phyloP scores from a whole-genome alignment of 176 grass and related monocot genomes.

The Cymbopogon citratus region DNA sequence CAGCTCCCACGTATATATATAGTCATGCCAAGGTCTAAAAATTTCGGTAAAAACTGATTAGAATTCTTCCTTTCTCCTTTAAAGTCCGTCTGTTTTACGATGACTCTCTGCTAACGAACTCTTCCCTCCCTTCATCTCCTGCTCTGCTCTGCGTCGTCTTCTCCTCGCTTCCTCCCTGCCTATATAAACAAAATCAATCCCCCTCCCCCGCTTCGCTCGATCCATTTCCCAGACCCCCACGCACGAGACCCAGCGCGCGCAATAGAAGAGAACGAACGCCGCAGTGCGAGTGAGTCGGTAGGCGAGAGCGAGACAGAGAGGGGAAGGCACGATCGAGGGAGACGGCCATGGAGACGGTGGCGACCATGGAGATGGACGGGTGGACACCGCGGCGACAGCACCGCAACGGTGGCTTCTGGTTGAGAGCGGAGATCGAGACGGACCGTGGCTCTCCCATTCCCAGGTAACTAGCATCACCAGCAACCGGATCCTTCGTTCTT shows the following conservation, averaged over 20 bases:
- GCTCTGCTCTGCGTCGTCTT: too few species aligned
- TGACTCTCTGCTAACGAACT: too few species aligned
- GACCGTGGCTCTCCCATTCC: constrained; percentile 19
- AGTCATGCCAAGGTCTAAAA: too few species aligned
- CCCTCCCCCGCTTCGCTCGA: too few species aligned
- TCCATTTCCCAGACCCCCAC: background rate
- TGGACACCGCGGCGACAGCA: background rate
- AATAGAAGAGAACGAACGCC: background rate
- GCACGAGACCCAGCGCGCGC: background rate
- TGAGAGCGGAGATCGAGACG: constrained; percentile 40
- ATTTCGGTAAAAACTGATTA: too few species aligned
- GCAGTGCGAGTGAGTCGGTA: background rate
- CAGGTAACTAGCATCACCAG: constrained; percentile 2
- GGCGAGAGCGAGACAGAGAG: background rate
- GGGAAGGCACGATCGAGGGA: background rate
- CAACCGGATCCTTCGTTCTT: background rate
- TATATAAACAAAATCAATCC: background rate
- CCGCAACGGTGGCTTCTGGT: background rate
- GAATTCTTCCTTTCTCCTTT: too few species aligned
- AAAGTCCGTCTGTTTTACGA: too few species aligned
- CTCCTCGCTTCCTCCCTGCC: background rate
- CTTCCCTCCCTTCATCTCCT: too few species aligned
- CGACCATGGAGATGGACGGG: background rate
- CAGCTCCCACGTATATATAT: too few species aligned
- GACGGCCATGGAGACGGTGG: background rate